Evolutionary conservation across 2,329 filamentous ascomycete genomes (phyloP).

Genomic region (Zymoseptoria crescenta): DNA sequence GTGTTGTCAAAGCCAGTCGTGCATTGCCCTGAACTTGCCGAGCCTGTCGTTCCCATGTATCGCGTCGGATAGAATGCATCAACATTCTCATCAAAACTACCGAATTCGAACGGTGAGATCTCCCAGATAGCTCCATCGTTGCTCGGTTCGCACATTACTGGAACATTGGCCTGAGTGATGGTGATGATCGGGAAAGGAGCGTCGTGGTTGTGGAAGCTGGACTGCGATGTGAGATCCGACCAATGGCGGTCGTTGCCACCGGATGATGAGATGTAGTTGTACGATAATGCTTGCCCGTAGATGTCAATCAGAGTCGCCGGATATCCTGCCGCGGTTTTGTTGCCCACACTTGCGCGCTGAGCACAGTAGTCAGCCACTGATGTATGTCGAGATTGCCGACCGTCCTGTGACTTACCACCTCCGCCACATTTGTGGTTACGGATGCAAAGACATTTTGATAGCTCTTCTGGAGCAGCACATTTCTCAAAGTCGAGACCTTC

Average conservation of each 20-base stretch:
- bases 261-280: constrained; percentile 6
- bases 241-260: constrained; percentile 2
- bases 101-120: constrained; percentile 9
- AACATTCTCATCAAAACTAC: constrained; percentile 8
- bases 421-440: neutral
- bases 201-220: constrained; percentile 6
- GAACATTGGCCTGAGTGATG: constrained; percentile 8
- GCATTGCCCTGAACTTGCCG: constrained; percentile 1
- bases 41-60: constrained; percentile 7
- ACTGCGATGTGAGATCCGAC: neutral
- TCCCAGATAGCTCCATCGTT: constrained; percentile 9
- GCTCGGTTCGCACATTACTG: constrained; percentile 4
- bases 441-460: constrained; percentile 9
- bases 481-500: constrained; percentile 6
- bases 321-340: constrained; percentile 10
- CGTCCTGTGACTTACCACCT: neutral
- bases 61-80: constrained; percentile 10
- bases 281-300: constrained; percentile 6
- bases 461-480: constrained; percentile 4
- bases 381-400: too few species aligned
- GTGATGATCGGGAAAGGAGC: constrained; percentile 11
- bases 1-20: constrained; percentile 9
- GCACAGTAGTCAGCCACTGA: neutral
- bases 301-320: constrained; percentile 7
- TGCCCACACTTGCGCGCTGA: constrained; percentile 5